These are phyloP conservation scores for Aurifilum marmelostoma DNA, from an alignment of 2,329 filamentous ascomycete genomes.

Conservation along the genomic window DNA sequence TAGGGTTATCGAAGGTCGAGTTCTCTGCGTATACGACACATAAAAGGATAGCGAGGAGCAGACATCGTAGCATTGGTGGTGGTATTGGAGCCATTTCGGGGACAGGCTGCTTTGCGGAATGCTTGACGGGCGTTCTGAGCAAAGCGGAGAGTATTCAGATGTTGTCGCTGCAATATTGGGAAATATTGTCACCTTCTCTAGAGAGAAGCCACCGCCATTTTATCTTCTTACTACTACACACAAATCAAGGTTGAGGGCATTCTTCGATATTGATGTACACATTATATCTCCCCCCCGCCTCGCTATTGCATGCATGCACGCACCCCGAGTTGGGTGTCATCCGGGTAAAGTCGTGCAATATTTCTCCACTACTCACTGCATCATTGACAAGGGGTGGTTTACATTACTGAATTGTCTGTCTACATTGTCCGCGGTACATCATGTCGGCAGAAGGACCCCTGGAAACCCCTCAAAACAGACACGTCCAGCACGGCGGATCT, in stretches of 20 bases:
- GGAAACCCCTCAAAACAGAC: not conserved
- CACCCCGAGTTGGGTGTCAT: not conserved
- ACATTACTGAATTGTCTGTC: not conserved
- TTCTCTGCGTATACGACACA: conserved; percentile 26
- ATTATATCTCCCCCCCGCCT: not conserved
- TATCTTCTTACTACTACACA: not conserved
- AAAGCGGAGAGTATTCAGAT: too few relatives aligned
- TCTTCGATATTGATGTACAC: not conserved
- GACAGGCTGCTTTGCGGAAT: not conserved
- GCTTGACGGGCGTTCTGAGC: not conserved
- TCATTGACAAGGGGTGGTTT: not conserved
- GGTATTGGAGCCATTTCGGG: conserved; percentile 4
- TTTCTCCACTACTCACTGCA: not conserved
- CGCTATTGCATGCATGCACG: not conserved
- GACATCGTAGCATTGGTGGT: not conserved
- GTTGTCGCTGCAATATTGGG: not conserved
- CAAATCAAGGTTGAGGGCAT: not conserved
- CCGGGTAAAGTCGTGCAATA: conserved; percentile 1
- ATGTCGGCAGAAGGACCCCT: not conserved
- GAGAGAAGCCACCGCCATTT: not conserved
- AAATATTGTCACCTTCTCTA: too few relatives aligned
- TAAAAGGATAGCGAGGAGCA: conserved; percentile 2
- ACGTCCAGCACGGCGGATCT: too few relatives aligned
- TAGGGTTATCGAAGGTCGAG: conserved; percentile 42
- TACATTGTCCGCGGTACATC: not conserved